Evolutionary conservation across 176 grass and related monocot genomes (phyloP), one percentile per base, ranked within the genome.

Genomic region (Aegilops bicornis): DNA sequence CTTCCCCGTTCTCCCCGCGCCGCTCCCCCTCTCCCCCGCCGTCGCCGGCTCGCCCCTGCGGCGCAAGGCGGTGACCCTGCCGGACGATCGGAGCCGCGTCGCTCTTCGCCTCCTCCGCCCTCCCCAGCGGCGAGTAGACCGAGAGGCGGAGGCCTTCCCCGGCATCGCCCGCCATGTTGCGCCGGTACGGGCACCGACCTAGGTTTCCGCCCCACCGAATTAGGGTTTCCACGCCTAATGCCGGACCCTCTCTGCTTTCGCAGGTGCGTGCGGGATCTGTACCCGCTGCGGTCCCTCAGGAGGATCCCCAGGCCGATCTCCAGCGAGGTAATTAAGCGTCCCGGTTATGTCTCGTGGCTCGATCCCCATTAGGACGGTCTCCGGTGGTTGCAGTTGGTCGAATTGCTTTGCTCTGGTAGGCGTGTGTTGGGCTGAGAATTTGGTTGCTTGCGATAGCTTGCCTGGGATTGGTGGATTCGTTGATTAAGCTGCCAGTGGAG

Each of bases 211-310:
- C 71, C 10, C 35, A 10, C 13, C 77, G 0, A 56, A 32, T 63
- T 88, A 82, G 77, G 89, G 70, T 35, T 91, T 29, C 54, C 23
- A 29, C 17, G 86, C 39, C 82, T 88, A 81, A 91, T 91, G 39
- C 40, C 79, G 0, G 23, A 13, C 50, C 65, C 10, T 56, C 9
- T 69, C 30, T 42, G 9, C 30, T 25, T 1, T 30, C 27, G 80
- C 89, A 99, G 97, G 92, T 96, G 89, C 87, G 24, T 91, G 80
- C 76, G 90, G 80, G 92, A 94, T 94, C 82, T 99, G 77, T 86
- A 73, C 72, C 65, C 83, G 10, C 88, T 77, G 75, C 90, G 77
- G 80, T 68, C 90, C 79, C 72, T 92, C 56, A 31, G 63, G 62
- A 89, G 87, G 83, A 86, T 86, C 27, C 88, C 88, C 73, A 89